phyloP scores from a whole-genome alignment of 2,329 filamentous ascomycete species.

The Tolypocladium inflatum region DNA sequence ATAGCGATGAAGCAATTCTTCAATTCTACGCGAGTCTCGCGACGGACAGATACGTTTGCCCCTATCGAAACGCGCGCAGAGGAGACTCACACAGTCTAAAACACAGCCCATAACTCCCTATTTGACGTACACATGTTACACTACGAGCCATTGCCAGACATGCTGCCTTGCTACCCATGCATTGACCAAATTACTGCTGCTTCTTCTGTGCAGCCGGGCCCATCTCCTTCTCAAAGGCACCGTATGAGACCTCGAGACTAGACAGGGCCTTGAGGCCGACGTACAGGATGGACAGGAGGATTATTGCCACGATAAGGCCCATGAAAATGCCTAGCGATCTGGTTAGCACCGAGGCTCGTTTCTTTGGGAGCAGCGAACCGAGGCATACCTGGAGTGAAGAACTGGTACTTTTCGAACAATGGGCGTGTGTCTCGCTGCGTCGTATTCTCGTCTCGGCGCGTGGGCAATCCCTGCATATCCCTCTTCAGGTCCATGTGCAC shows the following conservation, averaged over 20 bases:
- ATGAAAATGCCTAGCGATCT: constrained; percentile 68
- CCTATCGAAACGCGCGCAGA: not conserved
- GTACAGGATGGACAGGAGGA: constrained; percentile 69
- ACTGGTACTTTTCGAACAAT: constrained; percentile 90
- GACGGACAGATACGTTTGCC: not conserved
- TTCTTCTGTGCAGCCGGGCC: constrained; percentile 85
- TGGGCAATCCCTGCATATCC: constrained; percentile 20
- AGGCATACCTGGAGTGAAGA: constrained; percentile 69
- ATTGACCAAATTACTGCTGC: constrained; percentile 21
- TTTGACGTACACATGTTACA: constrained; percentile 7
- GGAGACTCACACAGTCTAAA: not conserved
- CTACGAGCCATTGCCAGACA: constrained; percentile 1
- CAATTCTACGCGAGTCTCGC: not conserved
- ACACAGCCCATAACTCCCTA: constrained; percentile 9
- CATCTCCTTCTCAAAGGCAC: constrained; percentile 94
- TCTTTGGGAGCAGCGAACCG: not conserved
- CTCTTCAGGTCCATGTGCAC: constrained; percentile 70
- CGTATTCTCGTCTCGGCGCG: constrained; percentile 27
- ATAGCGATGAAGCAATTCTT: not conserved
- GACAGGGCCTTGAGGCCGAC: constrained; percentile 68
- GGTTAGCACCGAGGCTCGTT: constrained; percentile 4
- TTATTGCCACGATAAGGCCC: constrained; percentile 59
- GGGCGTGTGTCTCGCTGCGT: constrained; percentile 34
- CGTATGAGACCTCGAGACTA: constrained; percentile 83
- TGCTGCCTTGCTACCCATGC: not conserved